Conservation (phyloP, 306 rosid genomes). For the Lagenaria siceraria region DNA sequence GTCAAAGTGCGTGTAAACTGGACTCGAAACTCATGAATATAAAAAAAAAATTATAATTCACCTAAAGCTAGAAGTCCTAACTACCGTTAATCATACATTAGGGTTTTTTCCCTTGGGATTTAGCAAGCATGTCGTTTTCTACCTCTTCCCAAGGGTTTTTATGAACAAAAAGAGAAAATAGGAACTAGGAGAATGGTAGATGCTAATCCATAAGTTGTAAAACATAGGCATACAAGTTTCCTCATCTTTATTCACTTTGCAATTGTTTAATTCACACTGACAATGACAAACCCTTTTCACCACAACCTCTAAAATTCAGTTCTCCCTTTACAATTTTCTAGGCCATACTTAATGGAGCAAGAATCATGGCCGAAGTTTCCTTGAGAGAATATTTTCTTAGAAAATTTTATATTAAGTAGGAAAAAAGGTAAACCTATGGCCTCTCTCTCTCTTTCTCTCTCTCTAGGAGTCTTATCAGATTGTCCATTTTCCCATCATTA, state of each 20-base stretch:
- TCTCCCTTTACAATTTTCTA: not conserved
- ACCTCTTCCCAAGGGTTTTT: not conserved
- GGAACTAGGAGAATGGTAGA: not conserved
- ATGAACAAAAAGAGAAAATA: not conserved
- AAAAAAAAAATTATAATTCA: too few relatives aligned
- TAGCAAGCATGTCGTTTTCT: not conserved
- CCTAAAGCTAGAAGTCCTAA: too few relatives aligned
- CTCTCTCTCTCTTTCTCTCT: slow-evolving; percentile 8
- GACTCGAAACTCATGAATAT: too few relatives aligned
- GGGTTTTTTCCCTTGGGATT: not conserved
- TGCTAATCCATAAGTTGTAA: not conserved
- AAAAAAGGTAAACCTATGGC: not conserved
- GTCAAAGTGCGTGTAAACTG: too few relatives aligned
- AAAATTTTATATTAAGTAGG: not conserved
- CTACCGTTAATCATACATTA: not conserved
- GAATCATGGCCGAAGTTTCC: not conserved
- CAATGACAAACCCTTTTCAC: slow-evolving; percentile 4
- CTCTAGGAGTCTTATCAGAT: slow-evolving; percentile 14
- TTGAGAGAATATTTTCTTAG: not conserved
- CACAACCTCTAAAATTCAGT: not conserved
- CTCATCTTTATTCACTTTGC: not conserved
- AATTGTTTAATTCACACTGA: not conserved
- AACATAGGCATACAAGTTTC: not conserved
- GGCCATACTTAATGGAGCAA: not conserved
- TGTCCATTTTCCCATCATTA: slow-evolving; percentile 32